Evolutionary conservation across 192 early-diverging fungal genomes (phyloP).

Genomic region (Linnemannia exigua): DNA sequence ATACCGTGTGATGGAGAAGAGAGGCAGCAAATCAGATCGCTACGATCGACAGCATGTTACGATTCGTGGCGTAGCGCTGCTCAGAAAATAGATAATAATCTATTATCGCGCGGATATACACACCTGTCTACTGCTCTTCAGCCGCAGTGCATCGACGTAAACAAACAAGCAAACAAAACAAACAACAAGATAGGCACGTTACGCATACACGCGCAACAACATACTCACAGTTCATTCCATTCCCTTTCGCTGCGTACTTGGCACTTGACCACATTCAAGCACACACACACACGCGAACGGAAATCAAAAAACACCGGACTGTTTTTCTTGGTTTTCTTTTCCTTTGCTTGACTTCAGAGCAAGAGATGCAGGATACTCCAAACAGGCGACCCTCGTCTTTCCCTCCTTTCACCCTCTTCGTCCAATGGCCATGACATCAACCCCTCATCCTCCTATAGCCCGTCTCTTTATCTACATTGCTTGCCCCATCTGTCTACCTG

Average conservation of each 20-base stretch:
- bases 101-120: neutral
- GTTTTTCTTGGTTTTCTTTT: neutral
- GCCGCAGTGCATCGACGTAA: neutral
- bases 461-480: neutral
- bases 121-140: slow-evolving; percentile 3
- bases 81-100: neutral
- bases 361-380: neutral
- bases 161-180: neutral
- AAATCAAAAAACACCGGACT: neutral
- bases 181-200: neutral
- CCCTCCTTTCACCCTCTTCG: neutral
- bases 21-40: slow-evolving; percentile 19
- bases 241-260: neutral
- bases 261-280: neutral
- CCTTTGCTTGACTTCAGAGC: slow-evolving; percentile 4
- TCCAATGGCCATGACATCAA: neutral
- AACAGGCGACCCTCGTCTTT: neutral
- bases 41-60: slow-evolving; percentile 19
- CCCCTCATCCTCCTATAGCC: neutral
- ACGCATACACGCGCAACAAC: neutral
- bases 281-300: neutral
- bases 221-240: neutral
- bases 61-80: slow-evolving; percentile 2
- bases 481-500: neutral
- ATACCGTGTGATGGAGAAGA: neutral